Evolutionary conservation across 2,329 filamentous ascomycete species (phyloP), one percentile per base, ranked within the genome.

Genomic region (Botrytis aclada): DNA sequence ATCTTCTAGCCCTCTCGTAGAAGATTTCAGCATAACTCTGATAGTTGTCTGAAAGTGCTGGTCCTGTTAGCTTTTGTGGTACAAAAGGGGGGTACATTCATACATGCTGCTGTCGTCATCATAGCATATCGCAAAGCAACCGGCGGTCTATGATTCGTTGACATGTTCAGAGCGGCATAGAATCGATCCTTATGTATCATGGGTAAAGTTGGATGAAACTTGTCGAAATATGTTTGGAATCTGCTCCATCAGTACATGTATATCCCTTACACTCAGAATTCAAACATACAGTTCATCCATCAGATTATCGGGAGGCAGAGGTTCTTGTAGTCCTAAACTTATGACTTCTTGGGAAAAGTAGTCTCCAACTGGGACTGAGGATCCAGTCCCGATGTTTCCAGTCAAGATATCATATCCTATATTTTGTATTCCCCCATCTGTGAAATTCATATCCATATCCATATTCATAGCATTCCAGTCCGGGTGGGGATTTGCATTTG

Each of bases 121-220:
- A 98, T 93, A 37, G 90, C 91, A 81, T 98, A 98, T 78, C 95
- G 88, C 60, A 98, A 83, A 78, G 89, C 93, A 79, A 97, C 89
- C 1, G 95, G 93, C 3, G 95, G 95, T 72, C 93, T 90, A 85
- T 91, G 89, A 73, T 92, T 87, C 1, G 93, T 90, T 4, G 90
- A 86, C 3, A 85, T 85, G 78, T 95, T 91, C 82, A 96, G 91
- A 4, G 92, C 88, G 43, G 92, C 89, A 74, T 92, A 84, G 80
- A 94, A 97, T 54, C 93, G 89, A 29, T 88, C 88, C 47, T 89
- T 89, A 78, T 98, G 93, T 58, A 98, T 87, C 77, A 98, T 88
- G 5, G 95, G 94, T 45, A 92, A 81, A 58, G 90, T 89, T 25
- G 88, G 87, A 78, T 97, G 90, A 41, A 94, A 87, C 69, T 89